A percentile compares a stretch with the other conserved stretches of the same genome.
These are phyloP conservation scores for Scytalidium sp. DNA, from an alignment of 2,329 filamentous ascomycete genomes.

Conservation along the genomic window DNA sequence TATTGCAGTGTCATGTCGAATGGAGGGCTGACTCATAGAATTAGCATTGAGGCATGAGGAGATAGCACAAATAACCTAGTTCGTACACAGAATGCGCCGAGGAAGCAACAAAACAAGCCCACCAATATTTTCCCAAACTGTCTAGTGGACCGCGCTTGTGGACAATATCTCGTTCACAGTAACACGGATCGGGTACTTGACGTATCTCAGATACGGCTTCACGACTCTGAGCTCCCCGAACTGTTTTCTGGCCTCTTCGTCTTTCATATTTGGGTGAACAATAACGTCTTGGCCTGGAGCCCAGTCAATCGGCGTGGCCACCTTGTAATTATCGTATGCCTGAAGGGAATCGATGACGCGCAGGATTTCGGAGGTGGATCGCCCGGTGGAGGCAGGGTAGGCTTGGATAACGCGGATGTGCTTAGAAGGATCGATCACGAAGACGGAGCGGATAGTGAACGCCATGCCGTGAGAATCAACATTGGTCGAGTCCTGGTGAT, in stretches of 20 bases:
- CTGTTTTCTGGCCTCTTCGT: slow-evolving; percentile 78
- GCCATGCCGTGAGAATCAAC: slow-evolving; percentile 76
- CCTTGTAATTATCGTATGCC: slow-evolving; percentile 73
- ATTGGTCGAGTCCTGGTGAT: slow-evolving; percentile 75
- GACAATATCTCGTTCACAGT: no score
- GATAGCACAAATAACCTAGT: no score
- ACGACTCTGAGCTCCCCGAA: slow-evolving; percentile 70
- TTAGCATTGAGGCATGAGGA: no score
- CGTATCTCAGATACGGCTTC: slow-evolving; percentile 67
- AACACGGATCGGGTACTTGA: not conserved
- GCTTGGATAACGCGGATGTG: slow-evolving; percentile 85
- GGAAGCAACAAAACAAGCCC: no score
- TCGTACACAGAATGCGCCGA: no score
- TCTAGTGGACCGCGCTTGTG: no score
- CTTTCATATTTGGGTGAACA: slow-evolving; percentile 75
- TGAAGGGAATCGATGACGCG: slow-evolving; percentile 58
- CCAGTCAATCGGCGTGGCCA: slow-evolving; percentile 89
- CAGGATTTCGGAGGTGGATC: slow-evolving; percentile 73
- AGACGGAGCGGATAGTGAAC: slow-evolving; percentile 89
- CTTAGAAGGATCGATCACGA: slow-evolving; percentile 88
- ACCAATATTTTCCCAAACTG: no score
- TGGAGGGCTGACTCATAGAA: no score
- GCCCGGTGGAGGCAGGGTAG: slow-evolving; percentile 84
- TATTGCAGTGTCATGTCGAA: no score
- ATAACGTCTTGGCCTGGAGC: slow-evolving; percentile 83